A percentile compares a stretch with the other conserved stretches of the same genome.
phyloP scores from a whole-genome alignment of 2,329 filamentous ascomycete species.

The Arthrobotrys iridis region DNA sequence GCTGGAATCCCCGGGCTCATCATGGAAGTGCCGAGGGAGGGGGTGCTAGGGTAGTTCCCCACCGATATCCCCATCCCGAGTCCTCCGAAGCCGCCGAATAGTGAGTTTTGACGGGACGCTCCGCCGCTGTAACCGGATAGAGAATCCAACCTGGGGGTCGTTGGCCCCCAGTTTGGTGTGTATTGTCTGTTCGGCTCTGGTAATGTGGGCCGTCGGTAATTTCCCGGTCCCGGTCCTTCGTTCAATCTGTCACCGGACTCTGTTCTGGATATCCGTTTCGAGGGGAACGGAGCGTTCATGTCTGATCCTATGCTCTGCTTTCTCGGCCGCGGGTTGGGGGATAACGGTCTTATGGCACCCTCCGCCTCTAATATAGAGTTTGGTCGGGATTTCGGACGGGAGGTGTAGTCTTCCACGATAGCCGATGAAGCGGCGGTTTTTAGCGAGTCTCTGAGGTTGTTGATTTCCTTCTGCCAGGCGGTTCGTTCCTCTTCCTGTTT shows the following conservation, averaged over 20 bases:
- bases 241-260: conserved; percentile 44
- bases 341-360: conserved; percentile 35
- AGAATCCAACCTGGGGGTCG: conserved; percentile 45
- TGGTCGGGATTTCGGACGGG: conserved; percentile 40
- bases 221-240: not conserved
- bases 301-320: conserved; percentile 52
- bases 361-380: conserved; percentile 45
- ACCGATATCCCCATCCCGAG: conserved; percentile 15
- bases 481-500: conserved; percentile 73
- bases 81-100: conserved; percentile 26
- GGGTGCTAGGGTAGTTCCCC: conserved; percentile 62
- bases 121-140: conserved; percentile 23
- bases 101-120: conserved; percentile 36
- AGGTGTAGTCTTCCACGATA: conserved; percentile 17
- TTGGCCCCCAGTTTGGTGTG: conserved; percentile 31
- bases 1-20: conserved; percentile 22
- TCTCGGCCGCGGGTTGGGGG: conserved; percentile 35
- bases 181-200: conserved; percentile 31
- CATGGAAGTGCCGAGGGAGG: conserved; percentile 61
- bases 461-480: conserved; percentile 64
- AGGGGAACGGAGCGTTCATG: conserved; percentile 38
- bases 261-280: conserved; percentile 46
- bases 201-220: conserved; percentile 32
- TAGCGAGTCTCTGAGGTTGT: conserved; percentile 25
- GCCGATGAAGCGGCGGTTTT: conserved; percentile 2